Base-by-base conservation (phyloP, 2,329 filamentous ascomycete genomes). In the Teratosphaeria zuluensis region DNA sequence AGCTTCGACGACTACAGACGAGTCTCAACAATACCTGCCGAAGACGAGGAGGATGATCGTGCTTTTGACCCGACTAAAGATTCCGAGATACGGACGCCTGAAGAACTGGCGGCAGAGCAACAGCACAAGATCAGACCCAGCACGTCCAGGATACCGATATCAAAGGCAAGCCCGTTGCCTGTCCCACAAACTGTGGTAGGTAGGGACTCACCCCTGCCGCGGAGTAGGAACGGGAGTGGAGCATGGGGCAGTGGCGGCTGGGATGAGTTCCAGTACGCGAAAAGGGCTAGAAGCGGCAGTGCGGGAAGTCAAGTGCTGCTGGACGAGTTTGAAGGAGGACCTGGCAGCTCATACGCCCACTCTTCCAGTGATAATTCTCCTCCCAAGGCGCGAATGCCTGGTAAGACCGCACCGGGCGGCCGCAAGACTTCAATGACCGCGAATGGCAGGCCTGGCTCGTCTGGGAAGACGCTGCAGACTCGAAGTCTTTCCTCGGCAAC, bases 71-170 rank as follows among this genome's bases (percentile, higher is more conserved):
- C 79, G 32, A 70, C 67, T 53, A 76, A 81, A 19, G 74, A 75
- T 54, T 92, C 88, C 84, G 90, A 95, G 71, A 77, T 92, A 57
- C 82, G 89, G 59, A 81, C 83, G 21, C 87, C 89, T 1, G 89
- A 92, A 65, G 91, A 96, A 70, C 87, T 89, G 61, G 85, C 87
- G 30, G 75, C 77, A 9, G 78, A 82, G 32, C 72, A 75, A 8
- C 68, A 71, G 32, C 63, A 82, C 19, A 21, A 80, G 24, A 60
- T 63, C 42, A 68, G 77, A 58, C 76, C 77, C 32, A 76, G 83
- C 75, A 77, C 82, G 3, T 96, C 92, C 52, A 85, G 90, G 57
- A 96, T 99, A 70, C 94, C 94, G 1, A 81, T 97, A 42, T 85
- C 90, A 32, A 92, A 90, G 67, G 78, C 82, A 14, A 96, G 90